Percentiles rank a stretch among this genome's conserved stretches.
These are phyloP conservation scores for Metarhizium rileyi DNA, from an alignment of 2,329 filamentous ascomycete genomes.

Conservation along the genomic window DNA sequence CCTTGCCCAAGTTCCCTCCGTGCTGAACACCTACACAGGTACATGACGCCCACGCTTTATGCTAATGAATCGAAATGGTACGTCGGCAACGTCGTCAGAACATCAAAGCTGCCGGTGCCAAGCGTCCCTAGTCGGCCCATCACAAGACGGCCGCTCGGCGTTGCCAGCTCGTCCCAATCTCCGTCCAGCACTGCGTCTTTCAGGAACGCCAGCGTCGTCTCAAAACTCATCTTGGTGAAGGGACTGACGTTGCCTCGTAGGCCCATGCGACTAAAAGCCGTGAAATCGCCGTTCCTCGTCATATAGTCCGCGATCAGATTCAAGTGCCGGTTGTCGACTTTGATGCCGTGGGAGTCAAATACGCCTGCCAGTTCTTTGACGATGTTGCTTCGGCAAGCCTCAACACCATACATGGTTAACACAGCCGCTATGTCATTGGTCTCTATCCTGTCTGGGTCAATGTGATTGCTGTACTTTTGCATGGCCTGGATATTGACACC, in stretches of 20 bases:
- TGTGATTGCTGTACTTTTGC: slow-evolving; percentile 75
- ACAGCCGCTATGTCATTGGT: slow-evolving; percentile 91
- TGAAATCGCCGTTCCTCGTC: slow-evolving; percentile 87
- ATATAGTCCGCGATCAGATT: slow-evolving; percentile 96
- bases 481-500: slow-evolving; percentile 87
- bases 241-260: slow-evolving; percentile 77
- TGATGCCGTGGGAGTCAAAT: slow-evolving; percentile 85
- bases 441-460: slow-evolving; percentile 76
- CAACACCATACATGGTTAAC: slow-evolving; percentile 79
- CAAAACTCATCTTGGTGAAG: slow-evolving; percentile 99
- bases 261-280: slow-evolving; percentile 85
- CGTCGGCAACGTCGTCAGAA: slow-evolving; percentile 55
- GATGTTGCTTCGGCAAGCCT: slow-evolving; percentile 81
- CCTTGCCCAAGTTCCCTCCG: no score
- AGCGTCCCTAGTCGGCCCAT: slow-evolving; percentile 73
- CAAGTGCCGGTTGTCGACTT: slow-evolving; percentile 82
- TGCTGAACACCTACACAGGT: no score
- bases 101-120: slow-evolving; percentile 87
- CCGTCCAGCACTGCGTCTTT: slow-evolving; percentile 85
- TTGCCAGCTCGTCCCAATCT: slow-evolving; percentile 80
- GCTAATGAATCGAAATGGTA: slow-evolving; percentile 24
- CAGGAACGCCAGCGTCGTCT: slow-evolving; percentile 90
- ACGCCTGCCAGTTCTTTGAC: slow-evolving; percentile 77
- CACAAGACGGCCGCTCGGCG: slow-evolving; percentile 80
- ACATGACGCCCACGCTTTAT: not conserved